Conservation (phyloP, 495 filamentous ascomycete genomes). For the Xylaria longipes region DNA sequence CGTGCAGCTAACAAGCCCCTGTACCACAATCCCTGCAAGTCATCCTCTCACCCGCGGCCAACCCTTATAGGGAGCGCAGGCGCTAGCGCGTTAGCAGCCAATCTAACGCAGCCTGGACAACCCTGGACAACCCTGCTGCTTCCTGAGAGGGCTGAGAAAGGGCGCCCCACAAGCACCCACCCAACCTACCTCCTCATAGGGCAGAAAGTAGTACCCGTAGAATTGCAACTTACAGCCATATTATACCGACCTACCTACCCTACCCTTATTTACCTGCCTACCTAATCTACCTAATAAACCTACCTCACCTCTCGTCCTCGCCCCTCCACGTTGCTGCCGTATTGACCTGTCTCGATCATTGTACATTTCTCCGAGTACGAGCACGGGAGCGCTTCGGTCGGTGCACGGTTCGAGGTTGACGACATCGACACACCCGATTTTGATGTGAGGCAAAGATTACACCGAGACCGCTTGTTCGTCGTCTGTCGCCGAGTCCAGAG, state of each 20-base stretch:
- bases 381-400: neutral
- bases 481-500: constrained; percentile 14
- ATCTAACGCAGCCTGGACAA: constrained; percentile 4
- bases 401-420: neutral
- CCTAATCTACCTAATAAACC: constrained; percentile 11
- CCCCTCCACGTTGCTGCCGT: constrained; percentile 21
- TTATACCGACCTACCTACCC: constrained; percentile 18
- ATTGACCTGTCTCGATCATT: neutral
- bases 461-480: constrained; percentile 19
- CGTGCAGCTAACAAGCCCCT: constrained; percentile 12
- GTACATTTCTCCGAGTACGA: neutral
- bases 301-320: constrained; percentile 5
- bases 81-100: constrained; percentile 20
- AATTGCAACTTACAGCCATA: constrained; percentile 5
- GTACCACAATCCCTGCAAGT: constrained; percentile 25
- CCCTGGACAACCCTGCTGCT: constrained; percentile 15
- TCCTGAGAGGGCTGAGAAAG: constrained; percentile 28
- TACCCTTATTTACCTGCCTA: constrained; percentile 20
- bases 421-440: neutral
- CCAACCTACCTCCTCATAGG: constrained; percentile 26
- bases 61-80: constrained; percentile 17
- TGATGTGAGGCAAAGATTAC: neutral
- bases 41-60: constrained; percentile 25
- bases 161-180: constrained; percentile 7
- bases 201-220: constrained; percentile 19